Base-by-base conservation (phyloP, 2,329 filamentous ascomycete species). In the Bipolaris victoriae region DNA sequence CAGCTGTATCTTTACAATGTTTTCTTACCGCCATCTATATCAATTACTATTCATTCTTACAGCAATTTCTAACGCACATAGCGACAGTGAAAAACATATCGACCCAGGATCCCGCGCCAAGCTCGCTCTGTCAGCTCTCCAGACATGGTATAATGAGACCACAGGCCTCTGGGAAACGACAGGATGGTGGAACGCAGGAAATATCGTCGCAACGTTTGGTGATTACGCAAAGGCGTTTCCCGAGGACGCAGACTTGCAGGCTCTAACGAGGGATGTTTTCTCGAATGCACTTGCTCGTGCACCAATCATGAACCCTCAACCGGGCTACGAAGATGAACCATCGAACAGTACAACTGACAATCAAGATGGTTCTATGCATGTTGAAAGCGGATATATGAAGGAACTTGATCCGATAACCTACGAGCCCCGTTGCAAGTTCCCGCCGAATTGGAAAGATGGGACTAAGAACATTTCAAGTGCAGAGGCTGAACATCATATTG, bases 161-260 rank as follows among this genome's bases (percentile, higher is more conserved):
- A 86, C 81, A 1, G 89, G 89, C 3, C 77, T 90, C 11, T 91
- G 87, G 86, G 76, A 85, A 52, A 82, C 83, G 0, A 81, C 83
- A 7, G 82, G 83, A n/a, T 92, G 89, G 89, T 92, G 89, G 89
- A 90, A 91, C 68, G 83, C 83, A 51, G 89, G 84, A 43, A 91
- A 90, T 68, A 82, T 82, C 55, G 77, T 91, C 57, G 89, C 87
- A 0, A 82, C 81, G 3, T 74, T 91, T 16, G 83, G 82, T 49
- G 85, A 90, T 54, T 73, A 85, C 22, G 78, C 79, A 7, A 68
- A 71, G 51, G 57, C 58, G 18, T 64, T 70, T 37, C 57, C 68
- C 1, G 37, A 57, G 5, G 71, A 72, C 1, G 46, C 46, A 76
- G 26, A 76, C 78, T 53, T 66, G 64, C 43, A 73, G 62, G 16